phyloP scores from a whole-genome alignment of 805 yeast species.

The Starmerella apicola region DNA sequence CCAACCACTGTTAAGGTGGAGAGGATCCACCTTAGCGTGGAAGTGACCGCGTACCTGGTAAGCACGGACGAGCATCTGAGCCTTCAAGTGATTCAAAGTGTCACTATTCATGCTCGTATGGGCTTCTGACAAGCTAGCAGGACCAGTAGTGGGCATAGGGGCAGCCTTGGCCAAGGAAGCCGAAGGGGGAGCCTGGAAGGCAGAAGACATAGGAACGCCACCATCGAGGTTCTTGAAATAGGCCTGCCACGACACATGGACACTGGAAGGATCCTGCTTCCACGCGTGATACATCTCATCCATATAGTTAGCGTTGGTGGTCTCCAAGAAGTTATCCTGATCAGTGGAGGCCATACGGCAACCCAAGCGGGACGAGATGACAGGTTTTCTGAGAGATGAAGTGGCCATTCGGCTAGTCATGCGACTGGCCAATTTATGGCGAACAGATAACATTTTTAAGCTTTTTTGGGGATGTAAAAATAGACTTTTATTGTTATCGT shows the following conservation, averaged over 20 bases:
- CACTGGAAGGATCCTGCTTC: slow-evolving; percentile 79
- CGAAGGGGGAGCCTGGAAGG: slow-evolving; percentile 87
- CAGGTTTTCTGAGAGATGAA: not conserved
- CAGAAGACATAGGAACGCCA: slow-evolving; percentile 53
- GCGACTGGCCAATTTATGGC: slow-evolving; percentile 8
- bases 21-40: slow-evolving; percentile 92
- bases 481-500: no score
- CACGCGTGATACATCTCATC: slow-evolving; percentile 97
- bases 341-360: slow-evolving; percentile 18
- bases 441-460: slow-evolving; percentile 9
- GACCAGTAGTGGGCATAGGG: slow-evolving; percentile 42
- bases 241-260: slow-evolving; percentile 90
- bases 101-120: slow-evolving; percentile 30
- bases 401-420: not conserved
- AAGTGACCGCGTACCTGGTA: slow-evolving; percentile 98
- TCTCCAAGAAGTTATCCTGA: slow-evolving; percentile 64
- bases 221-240: slow-evolving; percentile 84
- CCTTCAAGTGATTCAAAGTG: slow-evolving; percentile 63
- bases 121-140: slow-evolving; percentile 28
- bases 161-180: slow-evolving; percentile 29
- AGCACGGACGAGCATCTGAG: slow-evolving; percentile 92
- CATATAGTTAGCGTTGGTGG: slow-evolving; percentile 78
- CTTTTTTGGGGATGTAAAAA: no score
- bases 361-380: not conserved
- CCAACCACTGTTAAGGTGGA: slow-evolving; percentile 77